These are phyloP conservation scores for Gastrodia elata DNA, from an alignment of 106 monocot genomes.

Conservation along the genomic window DNA sequence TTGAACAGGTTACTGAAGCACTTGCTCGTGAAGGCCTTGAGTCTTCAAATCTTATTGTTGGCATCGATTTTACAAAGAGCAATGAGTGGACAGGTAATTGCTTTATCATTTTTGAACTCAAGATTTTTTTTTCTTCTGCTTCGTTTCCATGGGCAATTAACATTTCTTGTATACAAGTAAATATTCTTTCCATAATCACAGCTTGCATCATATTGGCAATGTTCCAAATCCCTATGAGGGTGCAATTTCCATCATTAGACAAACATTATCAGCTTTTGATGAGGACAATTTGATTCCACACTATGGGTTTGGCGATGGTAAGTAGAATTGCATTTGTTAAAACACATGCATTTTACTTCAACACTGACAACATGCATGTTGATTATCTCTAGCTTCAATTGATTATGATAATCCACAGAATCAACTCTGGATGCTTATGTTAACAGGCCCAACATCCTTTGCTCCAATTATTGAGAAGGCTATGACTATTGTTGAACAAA, in stretches of 20 bases:
- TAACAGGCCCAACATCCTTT: constrained; percentile 70
- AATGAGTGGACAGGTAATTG: constrained; percentile 81
- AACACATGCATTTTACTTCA: not conserved
- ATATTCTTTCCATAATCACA: constrained; percentile 39
- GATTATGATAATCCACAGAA: not conserved
- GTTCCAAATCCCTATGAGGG: constrained; percentile 73
- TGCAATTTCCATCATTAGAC: constrained; percentile 75
- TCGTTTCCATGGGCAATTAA: not conserved
- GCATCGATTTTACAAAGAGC: constrained; percentile 87
- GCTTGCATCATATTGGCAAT: constrained; percentile 47
- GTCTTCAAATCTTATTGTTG: constrained; percentile 80
- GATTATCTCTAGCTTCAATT: not conserved
- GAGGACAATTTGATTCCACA: constrained; percentile 81
- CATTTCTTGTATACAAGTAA: constrained; percentile 32
- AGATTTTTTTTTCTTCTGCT: not conserved
- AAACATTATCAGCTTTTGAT: constrained; percentile 58
- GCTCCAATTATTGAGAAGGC: constrained; percentile 82
- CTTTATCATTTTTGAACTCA: not conserved
- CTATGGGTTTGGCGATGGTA: constrained; percentile 90
- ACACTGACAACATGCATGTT: not conserved
- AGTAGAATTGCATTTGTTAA: not conserved
- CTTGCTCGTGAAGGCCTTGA: constrained; percentile 60
- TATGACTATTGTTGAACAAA: constrained; percentile 60
- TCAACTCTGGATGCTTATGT: not conserved
- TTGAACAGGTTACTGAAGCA: constrained; percentile 49